phyloP scores from a whole-genome alignment of 768 basidiomycete genomes.

The Trametopsis cervina region DNA sequence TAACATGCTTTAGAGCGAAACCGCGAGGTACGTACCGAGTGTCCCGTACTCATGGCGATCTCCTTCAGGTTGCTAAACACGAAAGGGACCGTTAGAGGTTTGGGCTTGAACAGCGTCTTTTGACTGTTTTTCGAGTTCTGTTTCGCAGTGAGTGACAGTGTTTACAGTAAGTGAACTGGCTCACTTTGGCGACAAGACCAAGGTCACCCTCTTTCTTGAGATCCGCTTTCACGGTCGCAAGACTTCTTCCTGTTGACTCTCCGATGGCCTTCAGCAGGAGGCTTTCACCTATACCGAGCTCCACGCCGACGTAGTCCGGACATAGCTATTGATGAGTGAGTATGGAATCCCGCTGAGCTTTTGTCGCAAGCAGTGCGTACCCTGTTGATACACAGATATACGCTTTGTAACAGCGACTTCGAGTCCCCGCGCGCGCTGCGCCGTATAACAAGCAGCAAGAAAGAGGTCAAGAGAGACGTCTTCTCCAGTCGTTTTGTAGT shows the following conservation, averaged over 20 bases:
- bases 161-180: constrained; percentile 15
- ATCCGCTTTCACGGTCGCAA: constrained; percentile 79
- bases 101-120: constrained; percentile 91
- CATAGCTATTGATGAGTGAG: constrained; percentile 50
- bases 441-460: constrained; percentile 85
- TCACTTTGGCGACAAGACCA: constrained; percentile 92
- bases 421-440: constrained; percentile 71
- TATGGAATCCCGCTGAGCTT: not conserved
- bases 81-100: constrained; percentile 77
- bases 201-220: constrained; percentile 94
- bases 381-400: constrained; percentile 96
- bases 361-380: constrained; percentile 38
- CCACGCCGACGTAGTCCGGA: constrained; percentile 92
- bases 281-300: constrained; percentile 95
- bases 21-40: constrained; percentile 51
- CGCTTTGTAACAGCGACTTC: constrained; percentile 73
- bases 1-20: not conserved
- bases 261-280: constrained; percentile 92
- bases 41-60: constrained; percentile 80
- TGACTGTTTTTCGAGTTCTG: constrained; percentile 93
- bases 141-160: not conserved
- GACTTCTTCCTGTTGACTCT: constrained; percentile 88
- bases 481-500: constrained; percentile 97
- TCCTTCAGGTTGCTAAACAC: constrained; percentile 90
- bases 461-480: constrained; percentile 78